Evolutionary conservation across 1,139 yeast species (phyloP), one percentile per base, ranked within the genome.

Genomic region (Hyphopichia burtonii): DNA sequence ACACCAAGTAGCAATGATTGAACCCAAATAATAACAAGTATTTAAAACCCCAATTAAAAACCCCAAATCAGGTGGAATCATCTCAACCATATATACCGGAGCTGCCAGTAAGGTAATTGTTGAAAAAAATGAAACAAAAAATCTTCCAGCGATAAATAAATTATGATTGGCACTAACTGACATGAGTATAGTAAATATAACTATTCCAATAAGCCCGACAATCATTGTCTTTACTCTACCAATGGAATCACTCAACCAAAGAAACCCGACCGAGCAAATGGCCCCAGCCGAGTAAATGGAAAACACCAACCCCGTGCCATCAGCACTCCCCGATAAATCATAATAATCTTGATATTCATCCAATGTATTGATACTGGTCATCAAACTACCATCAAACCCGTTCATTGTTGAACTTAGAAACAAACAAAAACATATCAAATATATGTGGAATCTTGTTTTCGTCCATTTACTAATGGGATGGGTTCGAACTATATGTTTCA

Each of bases 91-190:
- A 51, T 59, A 54, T 36, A 53, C 41, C 36, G 60, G 50, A 19
- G 59, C 60, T 4, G 61, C 56, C n/a, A 53, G 32, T 19, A 33
- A 36, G 6, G 54, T 51, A 17, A 51, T 39, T 15, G 49, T 41
- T 2, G 47, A 38, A 27, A 40, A 42, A 36, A 46, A 44, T 12
- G 36, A 49, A 43, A 42, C 46, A 39, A 61, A 44, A 34, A 60
- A 58, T 46, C 66, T 52, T n/a, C 60, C 61, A 15, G 49, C 61
- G 38, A 58, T 37, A 19, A 57, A 47, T 47, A 56, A 51, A n/a
- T 47, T 48, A 18, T 46, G 42, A 33, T 50, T 50, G 10, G 36
- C 44, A 34, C 61, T 51, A 3, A 55, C 51, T 4, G 64, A 59
- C 41, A 59, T 61, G 31, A 61, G 44, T 12, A 59, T 50, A 6